phyloP scores from a whole-genome alignment of 305 asterid genomes.

The Fraxinus albicans region DNA sequence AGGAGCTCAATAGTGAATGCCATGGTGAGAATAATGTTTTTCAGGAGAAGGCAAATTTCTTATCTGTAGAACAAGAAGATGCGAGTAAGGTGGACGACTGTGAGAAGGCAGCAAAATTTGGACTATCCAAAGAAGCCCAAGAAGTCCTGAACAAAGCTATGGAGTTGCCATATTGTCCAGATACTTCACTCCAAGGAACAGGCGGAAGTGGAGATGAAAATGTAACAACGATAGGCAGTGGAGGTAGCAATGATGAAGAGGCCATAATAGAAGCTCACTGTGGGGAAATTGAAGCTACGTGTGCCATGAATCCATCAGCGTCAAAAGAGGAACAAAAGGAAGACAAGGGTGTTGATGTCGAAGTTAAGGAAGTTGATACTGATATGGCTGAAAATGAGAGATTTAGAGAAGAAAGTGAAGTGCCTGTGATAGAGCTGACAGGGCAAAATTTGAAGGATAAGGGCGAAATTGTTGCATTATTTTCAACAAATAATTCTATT shows the following conservation, averaged over 20 bases:
- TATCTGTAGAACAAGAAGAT: constrained; percentile 35
- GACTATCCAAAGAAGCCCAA: constrained; percentile 36
- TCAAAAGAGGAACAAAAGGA: constrained; percentile 43
- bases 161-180: constrained; percentile 38
- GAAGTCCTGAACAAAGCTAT: constrained; percentile 32
- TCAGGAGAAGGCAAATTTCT: constrained; percentile 29
- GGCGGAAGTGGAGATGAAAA: constrained; percentile 35
- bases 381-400: constrained; percentile 32
- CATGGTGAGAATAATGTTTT: constrained; percentile 27
- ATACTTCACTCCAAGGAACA: constrained; percentile 28
- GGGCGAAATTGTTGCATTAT: constrained; percentile 60
- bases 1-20: constrained; percentile 33
- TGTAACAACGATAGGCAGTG: constrained; percentile 35
- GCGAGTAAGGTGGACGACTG: constrained; percentile 27
- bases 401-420: constrained; percentile 38
- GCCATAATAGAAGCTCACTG: constrained; percentile 32
- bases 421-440: constrained; percentile 35
- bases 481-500: constrained; percentile 34
- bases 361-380: constrained; percentile 40
- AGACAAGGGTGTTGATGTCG: constrained; percentile 32
- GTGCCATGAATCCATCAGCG: constrained; percentile 42
- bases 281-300: constrained; percentile 43
- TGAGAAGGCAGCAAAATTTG: constrained; percentile 45
- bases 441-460: constrained; percentile 52
- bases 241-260: constrained; percentile 32